Base-by-base conservation (phyloP, 352 stramenopile species). In the Globisporangium nagaii region DNA sequence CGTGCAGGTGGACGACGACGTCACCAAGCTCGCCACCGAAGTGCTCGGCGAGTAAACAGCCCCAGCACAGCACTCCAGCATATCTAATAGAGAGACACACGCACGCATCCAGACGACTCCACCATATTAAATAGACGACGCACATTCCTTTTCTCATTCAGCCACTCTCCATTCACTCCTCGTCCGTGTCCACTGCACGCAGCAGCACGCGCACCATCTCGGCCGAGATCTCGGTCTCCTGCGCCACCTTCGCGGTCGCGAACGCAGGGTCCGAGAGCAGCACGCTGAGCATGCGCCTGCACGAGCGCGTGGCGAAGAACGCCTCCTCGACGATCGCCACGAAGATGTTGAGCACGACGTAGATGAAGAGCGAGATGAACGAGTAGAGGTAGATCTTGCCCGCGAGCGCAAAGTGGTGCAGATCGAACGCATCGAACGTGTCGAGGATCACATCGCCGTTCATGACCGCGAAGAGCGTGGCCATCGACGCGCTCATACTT, bases 301-400 rank as follows among this genome's bases (percentile, higher is more conserved):
- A 82, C 22, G 75, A 74, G 41, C 84, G 73, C 28, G 82, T 91
- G n/a, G 85, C 83, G 53, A 96, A 97, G 71, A 95, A 97, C 25
- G 87, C 82, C 44, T 97, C 86, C 44, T 97, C 88, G 39, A 96
- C 81, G 48, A 97, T 93, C 13, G 86, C 86, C 28, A 97, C 93
- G 56, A 96, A 96, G 52, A 97, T 86, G 58, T 97, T 97, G 45
- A 97, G 73, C 48, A 97, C 88, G 44, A 96, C 83, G 63, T 97
- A 97, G 63, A 96, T 95, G 64, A 96, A 97, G n/a, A 97, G 65
- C 53, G 78, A 71, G 37, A 96, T 91, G 65, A 97, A 97, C 35
- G 79, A 77, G 62, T 93, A 96, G 42, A 96, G 39, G 48, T 92
- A 97, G 48, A 90, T 57, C 43, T 88, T 86, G 46, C 83, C 85